These are phyloP conservation scores for Obba rivulosa DNA, from an alignment of 768 basidiomycete genomes.

Conservation along the genomic window DNA sequence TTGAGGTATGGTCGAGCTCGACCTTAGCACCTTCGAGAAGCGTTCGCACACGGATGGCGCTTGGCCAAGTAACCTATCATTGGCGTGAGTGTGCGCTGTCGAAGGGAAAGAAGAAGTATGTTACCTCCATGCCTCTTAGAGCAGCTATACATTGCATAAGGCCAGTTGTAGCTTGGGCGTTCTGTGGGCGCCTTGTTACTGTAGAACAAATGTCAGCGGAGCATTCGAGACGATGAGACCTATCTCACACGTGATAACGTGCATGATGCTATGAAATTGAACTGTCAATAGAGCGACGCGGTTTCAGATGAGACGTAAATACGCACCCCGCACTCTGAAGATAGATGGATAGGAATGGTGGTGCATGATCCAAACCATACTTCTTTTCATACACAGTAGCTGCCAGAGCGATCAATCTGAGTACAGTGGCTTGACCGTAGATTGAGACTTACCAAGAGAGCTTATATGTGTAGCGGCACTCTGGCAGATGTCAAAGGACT, in stretches of 20 bases:
- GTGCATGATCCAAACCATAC: conserved; percentile 53
- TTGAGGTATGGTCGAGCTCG: conserved; percentile 31
- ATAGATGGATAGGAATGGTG: conserved; percentile 66
- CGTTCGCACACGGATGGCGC: conserved; percentile 59
- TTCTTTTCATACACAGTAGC: conserved; percentile 56
- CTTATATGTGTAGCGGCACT: conserved; percentile 69
- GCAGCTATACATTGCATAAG: conserved; percentile 59
- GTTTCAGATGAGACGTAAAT: not conserved
- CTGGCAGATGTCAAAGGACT: conserved; percentile 73
- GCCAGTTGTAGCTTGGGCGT: conserved; percentile 63
- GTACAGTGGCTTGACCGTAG: not conserved
- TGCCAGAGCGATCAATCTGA: conserved; percentile 17
- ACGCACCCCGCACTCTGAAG: conserved; percentile 69
- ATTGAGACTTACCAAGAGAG: conserved; percentile 44
- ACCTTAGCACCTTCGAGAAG: conserved; percentile 64
- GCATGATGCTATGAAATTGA: conserved; percentile 56
- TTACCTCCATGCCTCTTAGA: conserved; percentile 64
- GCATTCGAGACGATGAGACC: conserved; percentile 6
- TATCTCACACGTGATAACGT: conserved; percentile 62
- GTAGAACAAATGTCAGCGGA: conserved; percentile 8
- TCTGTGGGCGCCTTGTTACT: conserved; percentile 72
- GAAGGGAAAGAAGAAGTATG: conserved; percentile 11
- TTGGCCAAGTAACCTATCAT: conserved; percentile 61
- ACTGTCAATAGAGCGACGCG: no score
- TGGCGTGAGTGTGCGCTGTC: not conserved